Percentiles rank a stretch among this genome's conserved stretches.
These are phyloP conservation scores for Hortiboletus flavorubellus DNA, from an alignment of 768 basidiomycete species.

Conservation along the genomic window DNA sequence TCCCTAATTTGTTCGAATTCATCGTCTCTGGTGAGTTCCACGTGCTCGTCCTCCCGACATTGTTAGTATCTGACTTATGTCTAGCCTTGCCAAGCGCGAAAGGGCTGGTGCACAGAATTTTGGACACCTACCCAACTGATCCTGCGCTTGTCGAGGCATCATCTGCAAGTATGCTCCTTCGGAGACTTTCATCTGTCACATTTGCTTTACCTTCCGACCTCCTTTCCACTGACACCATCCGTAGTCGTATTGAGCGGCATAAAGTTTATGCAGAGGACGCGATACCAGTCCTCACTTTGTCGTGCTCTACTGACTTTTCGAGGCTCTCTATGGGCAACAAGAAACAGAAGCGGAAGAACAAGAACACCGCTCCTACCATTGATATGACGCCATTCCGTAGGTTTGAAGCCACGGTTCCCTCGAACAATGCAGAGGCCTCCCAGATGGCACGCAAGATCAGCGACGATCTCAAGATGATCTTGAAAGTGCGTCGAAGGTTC, in stretches of 20 bases:
- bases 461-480: conserved; percentile 20
- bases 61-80: neutral
- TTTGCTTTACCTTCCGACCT: conserved; percentile 21
- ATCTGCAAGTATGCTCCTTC: conserved; percentile 19
- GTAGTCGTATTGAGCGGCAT: conserved; percentile 12
- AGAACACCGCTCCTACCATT: conserved; percentile 11
- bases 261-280: conserved; percentile 24
- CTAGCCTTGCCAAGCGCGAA: conserved; percentile 14
- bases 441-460: conserved; percentile 17
- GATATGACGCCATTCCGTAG: conserved; percentile 31
- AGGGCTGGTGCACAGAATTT: conserved; percentile 26
- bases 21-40: conserved; percentile 26
- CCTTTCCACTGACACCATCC: conserved; percentile 8
- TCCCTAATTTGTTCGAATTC: conserved; percentile 28
- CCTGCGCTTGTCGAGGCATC: conserved; percentile 23
- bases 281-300: conserved; percentile 13
- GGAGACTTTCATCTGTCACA: conserved; percentile 23
- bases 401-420: conserved; percentile 29
- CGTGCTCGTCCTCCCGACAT: neutral
- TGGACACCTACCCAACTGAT: conserved; percentile 32
- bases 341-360: conserved; percentile 27
- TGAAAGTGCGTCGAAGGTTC: conserved; percentile 25
- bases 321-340: conserved; percentile 9
- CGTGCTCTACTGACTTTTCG: conserved; percentile 18
- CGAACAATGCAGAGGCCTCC: conserved; percentile 16